Evolutionary conservation across 768 basidiomycete species (phyloP).

Genomic region (Lactarius sanguifluus): DNA sequence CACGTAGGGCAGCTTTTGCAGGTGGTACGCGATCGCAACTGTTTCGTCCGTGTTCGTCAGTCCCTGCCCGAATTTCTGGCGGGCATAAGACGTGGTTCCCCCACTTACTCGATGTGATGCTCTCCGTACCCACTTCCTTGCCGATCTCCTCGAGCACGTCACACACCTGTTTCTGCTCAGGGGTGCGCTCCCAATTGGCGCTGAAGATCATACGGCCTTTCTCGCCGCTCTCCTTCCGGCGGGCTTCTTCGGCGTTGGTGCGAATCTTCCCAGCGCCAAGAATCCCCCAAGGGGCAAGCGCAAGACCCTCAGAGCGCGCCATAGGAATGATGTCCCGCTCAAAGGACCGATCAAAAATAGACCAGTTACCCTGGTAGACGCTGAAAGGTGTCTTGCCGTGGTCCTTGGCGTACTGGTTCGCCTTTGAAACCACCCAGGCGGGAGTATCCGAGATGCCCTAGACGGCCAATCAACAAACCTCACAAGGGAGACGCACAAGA

Average conservation of each 20-base stretch:
- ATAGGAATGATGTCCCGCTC: slow-evolving; percentile 44
- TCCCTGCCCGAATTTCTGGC: neutral
- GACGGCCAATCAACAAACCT: neutral
- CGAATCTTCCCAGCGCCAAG: slow-evolving; percentile 43
- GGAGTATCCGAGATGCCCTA: slow-evolving; percentile 33
- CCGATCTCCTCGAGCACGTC: slow-evolving; percentile 43
- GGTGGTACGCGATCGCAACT: slow-evolving; percentile 50
- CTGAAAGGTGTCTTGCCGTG: slow-evolving; percentile 41
- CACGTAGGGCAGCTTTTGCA: slow-evolving; percentile 48
- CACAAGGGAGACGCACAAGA: neutral
- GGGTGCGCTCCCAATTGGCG: slow-evolving; percentile 38
- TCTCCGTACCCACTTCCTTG: slow-evolving; percentile 38
- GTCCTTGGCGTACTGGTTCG: slow-evolving; percentile 43
- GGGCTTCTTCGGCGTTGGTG: slow-evolving; percentile 40
- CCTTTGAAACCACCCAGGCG: slow-evolving; percentile 41
- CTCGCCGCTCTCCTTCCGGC: slow-evolving; percentile 36
- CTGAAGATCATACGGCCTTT: slow-evolving; percentile 36
- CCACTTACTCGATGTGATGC: slow-evolving; percentile 30
- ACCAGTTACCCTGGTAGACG: slow-evolving; percentile 41
- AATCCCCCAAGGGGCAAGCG: slow-evolving; percentile 45
- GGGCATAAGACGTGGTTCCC: neutral
- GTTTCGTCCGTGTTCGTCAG: neutral
- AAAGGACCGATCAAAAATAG: slow-evolving; percentile 38
- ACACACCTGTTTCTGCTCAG: slow-evolving; percentile 37
- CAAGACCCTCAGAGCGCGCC: slow-evolving; percentile 38